phyloP scores from a whole-genome alignment of 208 protist genomes.

The Angomonas deanei region DNA sequence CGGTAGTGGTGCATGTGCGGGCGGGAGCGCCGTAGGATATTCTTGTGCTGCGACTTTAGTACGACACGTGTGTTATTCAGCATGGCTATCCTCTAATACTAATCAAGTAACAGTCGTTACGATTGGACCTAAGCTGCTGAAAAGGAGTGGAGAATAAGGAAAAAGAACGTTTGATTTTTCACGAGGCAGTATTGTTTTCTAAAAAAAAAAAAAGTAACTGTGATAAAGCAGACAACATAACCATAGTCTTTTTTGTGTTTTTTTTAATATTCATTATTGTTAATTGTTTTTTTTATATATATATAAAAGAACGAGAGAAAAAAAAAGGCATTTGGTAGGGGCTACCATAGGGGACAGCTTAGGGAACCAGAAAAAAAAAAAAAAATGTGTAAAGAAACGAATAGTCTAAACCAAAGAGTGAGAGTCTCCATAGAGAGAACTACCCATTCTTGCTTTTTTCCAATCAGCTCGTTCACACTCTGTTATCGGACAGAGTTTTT shows the following conservation, averaged over 20 bases:
- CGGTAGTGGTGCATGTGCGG: conserved; percentile 85
- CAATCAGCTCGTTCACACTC: no score
- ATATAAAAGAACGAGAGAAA: conserved; percentile 2
- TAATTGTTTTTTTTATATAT: neutral
- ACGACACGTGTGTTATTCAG: conserved; percentile 21
- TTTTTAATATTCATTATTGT: neutral
- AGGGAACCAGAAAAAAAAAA: no score
- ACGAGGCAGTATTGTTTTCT: neutral
- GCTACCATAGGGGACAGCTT: no score
- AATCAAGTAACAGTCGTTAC: neutral
- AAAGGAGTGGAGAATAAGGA: neutral
- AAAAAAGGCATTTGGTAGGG: no score
- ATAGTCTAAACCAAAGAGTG: neutral
- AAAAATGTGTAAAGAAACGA: neutral
- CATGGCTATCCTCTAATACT: conserved; percentile 15
- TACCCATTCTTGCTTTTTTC: neutral
- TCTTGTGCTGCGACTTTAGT: conserved; percentile 78
- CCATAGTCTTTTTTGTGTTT: neutral
- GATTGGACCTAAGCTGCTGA: neutral
- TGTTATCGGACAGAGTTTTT: no score
- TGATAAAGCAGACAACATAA: neutral
- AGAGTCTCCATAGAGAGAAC: no score
- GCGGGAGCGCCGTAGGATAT: conserved; percentile 67
- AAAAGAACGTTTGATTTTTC: conserved; percentile 1
- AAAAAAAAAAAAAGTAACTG: conserved; percentile 9